Conservation (phyloP, 2,329 filamentous ascomycete species). For the Trichoderma hamatum region DNA sequence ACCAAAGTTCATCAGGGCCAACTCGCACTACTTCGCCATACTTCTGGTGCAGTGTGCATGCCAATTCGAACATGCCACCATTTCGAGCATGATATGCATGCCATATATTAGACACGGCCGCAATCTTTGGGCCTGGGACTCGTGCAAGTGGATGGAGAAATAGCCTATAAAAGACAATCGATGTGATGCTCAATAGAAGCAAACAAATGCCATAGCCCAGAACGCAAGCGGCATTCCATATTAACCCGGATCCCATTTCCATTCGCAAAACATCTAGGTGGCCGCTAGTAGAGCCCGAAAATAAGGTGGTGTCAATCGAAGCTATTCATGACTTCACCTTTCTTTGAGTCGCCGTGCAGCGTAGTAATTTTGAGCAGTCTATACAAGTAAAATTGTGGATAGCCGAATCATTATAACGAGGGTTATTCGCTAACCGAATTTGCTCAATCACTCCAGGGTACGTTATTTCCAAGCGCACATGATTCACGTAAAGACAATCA, state of each 20-base stretch:
- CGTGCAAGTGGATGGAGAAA: constrained; percentile 48
- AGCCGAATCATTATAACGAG: not conserved
- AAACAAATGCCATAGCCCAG: not conserved
- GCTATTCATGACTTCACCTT: not conserved
- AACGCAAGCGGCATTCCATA: constrained; percentile 4
- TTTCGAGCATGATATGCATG: constrained; percentile 50
- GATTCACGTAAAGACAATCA: not conserved
- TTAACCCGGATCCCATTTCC: constrained; percentile 19
- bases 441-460: not conserved
- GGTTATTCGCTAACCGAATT: not conserved
- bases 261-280: constrained; percentile 6
- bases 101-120: constrained; percentile 53
- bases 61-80: constrained; percentile 48
- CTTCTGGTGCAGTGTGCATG: constrained; percentile 46
- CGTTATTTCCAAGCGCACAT: not conserved
- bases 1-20: constrained; percentile 58
- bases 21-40: constrained; percentile 58
- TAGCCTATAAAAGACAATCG: constrained; percentile 43
- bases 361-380: not conserved
- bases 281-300: not conserved
- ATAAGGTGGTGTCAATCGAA: not conserved
- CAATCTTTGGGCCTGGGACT: constrained; percentile 52
- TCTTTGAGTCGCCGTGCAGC: not conserved
- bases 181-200: constrained; percentile 23
- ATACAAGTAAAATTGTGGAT: not conserved